Conservation (phyloP, 1,284 basidiomycete genomes). For the Microbotryum intermedium region DNA sequence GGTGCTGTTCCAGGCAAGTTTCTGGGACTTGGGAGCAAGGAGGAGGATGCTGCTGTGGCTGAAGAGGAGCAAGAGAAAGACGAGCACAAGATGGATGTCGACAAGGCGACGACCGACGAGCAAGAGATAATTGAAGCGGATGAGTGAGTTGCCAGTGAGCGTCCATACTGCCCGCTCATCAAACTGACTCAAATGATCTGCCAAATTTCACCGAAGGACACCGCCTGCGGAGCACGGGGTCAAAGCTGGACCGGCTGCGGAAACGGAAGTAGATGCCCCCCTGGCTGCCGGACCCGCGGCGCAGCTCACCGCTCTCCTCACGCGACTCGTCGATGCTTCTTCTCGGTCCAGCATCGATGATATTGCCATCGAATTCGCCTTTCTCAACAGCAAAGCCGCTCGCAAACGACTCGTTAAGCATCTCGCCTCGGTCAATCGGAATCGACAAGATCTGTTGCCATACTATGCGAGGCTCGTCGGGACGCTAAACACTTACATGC, state of each 20-base stretch:
- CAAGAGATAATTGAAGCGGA: not conserved
- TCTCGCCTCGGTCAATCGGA: conserved; percentile 74
- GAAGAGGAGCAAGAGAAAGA: conserved; percentile 12
- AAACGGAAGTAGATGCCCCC: conserved; percentile 31
- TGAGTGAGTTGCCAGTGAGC: not conserved
- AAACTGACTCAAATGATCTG: no score
- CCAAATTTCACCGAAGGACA: no score
- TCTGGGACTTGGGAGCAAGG: conserved; percentile 48
- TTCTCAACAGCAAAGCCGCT: conserved; percentile 90
- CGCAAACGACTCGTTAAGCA: conserved; percentile 82
- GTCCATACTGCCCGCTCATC: not conserved
- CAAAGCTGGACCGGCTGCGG: not conserved
- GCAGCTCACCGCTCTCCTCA: conserved; percentile 79
- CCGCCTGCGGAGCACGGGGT: not conserved
- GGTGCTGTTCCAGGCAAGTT: conserved; percentile 83
- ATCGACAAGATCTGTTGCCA: conserved; percentile 79
- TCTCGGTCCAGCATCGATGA: conserved; percentile 89
- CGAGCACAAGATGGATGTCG: conserved; percentile 18
- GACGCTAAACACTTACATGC: conserved; percentile 83
- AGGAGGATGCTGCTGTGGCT: not conserved
- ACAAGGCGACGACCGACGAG: conserved; percentile 30
- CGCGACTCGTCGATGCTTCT: conserved; percentile 84
- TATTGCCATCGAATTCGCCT: conserved; percentile 89
- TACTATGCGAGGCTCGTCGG: conserved; percentile 88
- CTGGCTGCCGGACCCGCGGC: conserved; percentile 74